These are phyloP conservation scores for Picochlorum costavermella DNA, from an alignment of 139 green algal genomes.

Conservation along the genomic window DNA sequence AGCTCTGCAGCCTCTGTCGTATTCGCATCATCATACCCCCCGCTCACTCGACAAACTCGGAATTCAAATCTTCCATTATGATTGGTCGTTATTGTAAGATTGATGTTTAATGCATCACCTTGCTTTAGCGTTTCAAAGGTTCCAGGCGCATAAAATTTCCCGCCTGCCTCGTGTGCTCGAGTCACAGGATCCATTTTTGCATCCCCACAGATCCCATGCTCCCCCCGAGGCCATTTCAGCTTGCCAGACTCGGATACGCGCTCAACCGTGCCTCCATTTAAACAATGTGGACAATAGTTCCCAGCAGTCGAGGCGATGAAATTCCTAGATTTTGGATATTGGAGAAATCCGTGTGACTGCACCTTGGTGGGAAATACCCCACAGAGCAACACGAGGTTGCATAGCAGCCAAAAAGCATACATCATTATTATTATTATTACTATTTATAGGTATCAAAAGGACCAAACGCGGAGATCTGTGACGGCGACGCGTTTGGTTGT, in stretches of 20 bases:
- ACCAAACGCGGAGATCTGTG: no score
- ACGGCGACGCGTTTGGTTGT: no score
- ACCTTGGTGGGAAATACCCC: neutral
- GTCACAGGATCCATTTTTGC: neutral
- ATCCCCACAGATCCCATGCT: constrained; percentile 8
- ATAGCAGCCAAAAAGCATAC: no score
- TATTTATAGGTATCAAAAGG: no score
- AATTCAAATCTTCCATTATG: neutral
- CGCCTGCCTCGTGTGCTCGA: neutral
- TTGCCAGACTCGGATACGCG: neutral
- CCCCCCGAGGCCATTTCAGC: constrained; percentile 7
- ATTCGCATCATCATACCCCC: neutral
- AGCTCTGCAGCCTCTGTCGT: neutral
- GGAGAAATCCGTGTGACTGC: neutral
- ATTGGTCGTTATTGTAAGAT: neutral
- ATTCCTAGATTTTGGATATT: neutral
- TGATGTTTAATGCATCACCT: neutral
- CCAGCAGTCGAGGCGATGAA: neutral
- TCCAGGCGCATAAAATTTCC: neutral
- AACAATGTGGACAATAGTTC: constrained; percentile 2
- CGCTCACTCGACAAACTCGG: neutral
- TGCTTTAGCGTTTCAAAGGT: neutral
- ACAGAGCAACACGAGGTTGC: no score
- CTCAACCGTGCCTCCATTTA: neutral
- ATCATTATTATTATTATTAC: no score